Base-by-base conservation (phyloP, 2,329 filamentous ascomycete species). In the Epichloe hybrida region DNA sequence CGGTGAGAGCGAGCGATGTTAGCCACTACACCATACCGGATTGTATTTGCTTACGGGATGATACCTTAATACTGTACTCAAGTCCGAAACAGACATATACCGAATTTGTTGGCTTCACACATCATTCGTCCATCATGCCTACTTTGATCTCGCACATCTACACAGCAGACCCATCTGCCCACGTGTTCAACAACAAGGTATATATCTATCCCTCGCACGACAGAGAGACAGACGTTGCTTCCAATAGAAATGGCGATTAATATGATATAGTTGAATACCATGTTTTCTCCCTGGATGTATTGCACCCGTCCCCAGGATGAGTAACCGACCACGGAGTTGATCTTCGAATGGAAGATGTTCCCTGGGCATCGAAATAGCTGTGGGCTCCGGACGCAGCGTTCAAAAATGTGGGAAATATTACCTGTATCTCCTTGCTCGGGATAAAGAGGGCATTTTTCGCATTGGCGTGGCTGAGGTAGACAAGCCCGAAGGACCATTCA, bases 131-230 rank as follows among this genome's bases (percentile, higher is more conserved):
- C 27, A 40, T 83, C 84, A 44, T 75, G 39, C 4, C 39, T n/a
- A 89, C 54, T 31, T 20, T 31, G 9, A 83, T 89, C 60, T 81
- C 74, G n/a, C 76, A 85, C 66, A 71, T 88, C 61, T 90, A 84
- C 74, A 89, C 84, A 12, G 86, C 86, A 20, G 86, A 90, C n/a
- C n/a, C n/a, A n/a, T n/a, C n/a, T n/a, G n/a, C n/a, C n/a, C 66
- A 89, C 66, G 84, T 86, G 62, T 90, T 89, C 71, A 80, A 88
- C 55, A 77, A 75, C 64, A 81, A 76, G 56, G 68, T 90, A 53
- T 90, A 88, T 72, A 78, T 90, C 67, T 90, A 89, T 70, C 85
- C 86, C 20, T 89, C 85, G 90, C 85, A 90, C 68, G 85, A 90
- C 67, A 78, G 84, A 57, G 82, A 87, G 65, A 86, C 83, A 5